A percentile compares a stretch with the other conserved stretches of the same genome.
Evolutionary conservation across 805 yeast species (phyloP).

Genomic region (Sungouiozyma intestinalis): DNA sequence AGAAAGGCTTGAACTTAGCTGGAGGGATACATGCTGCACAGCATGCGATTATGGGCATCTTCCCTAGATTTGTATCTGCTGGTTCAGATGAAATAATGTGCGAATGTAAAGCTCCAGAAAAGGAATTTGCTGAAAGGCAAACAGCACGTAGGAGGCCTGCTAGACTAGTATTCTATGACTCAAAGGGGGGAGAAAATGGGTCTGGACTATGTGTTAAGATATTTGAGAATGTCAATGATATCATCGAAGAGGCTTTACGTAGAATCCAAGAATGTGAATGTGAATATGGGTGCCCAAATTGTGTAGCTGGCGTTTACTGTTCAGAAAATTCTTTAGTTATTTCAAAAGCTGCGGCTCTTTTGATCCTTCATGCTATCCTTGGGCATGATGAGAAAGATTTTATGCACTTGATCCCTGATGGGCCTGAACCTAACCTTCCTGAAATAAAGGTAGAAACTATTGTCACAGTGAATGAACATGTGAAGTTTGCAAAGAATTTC

Average conservation of each 20-base stretch:
- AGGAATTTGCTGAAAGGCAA: conserved; percentile 76
- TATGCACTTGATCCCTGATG: conserved; percentile 38
- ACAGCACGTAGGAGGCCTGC: conserved; percentile 75
- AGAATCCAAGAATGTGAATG: conserved; percentile 57
- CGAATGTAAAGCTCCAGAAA: conserved; percentile 96
- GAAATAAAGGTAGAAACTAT: conserved; percentile 58
- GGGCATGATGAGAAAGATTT: conserved; percentile 36
- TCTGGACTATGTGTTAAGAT: conserved; percentile 73
- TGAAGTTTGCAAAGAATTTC: conserved; percentile 53
- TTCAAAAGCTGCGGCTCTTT: conserved; percentile 75
- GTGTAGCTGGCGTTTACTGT: conserved; percentile 78
- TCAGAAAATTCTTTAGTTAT: conserved; percentile 72
- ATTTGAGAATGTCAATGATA: conserved; percentile 63
- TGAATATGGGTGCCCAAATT: conserved; percentile 62
- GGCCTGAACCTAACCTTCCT: conserved; percentile 74
- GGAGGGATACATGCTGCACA: conserved; percentile 97
- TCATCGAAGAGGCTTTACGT: conserved; percentile 48
- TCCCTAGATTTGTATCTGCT: conserved; percentile 64
- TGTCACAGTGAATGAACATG: conserved; percentile 41
- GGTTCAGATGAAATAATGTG: conserved; percentile 74
- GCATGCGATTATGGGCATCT: conserved; percentile 72
- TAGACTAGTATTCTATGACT: conserved; percentile 71
- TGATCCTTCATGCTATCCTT: conserved; percentile 52
- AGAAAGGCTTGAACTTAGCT: conserved; percentile 57
- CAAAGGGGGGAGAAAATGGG: conserved; percentile 71